Conservation (phyloP, 1,284 basidiomycete genomes). For the Ganoderma lingzhi region DNA sequence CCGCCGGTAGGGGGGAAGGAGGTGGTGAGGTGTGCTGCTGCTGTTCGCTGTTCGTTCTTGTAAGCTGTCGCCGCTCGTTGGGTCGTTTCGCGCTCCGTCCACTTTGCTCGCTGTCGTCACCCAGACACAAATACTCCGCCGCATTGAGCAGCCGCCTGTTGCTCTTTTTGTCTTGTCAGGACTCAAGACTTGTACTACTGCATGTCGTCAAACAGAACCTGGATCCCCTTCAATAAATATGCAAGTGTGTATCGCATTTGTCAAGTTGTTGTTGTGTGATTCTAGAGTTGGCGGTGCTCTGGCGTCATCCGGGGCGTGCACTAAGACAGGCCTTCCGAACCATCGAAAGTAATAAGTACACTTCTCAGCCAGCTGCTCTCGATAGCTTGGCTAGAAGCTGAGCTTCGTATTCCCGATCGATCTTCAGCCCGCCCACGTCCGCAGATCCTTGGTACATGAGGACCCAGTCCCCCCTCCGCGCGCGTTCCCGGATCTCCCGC, state of each 20-base stretch:
- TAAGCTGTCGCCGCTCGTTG: not conserved
- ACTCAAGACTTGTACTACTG: conserved; percentile 1
- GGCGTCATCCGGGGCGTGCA: too few species aligned
- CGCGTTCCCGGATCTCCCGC: conserved; percentile 13
- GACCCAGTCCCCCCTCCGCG: conserved; percentile 9
- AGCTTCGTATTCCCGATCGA: conserved; percentile 8
- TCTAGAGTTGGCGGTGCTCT: not conserved
- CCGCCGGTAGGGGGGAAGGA: not conserved
- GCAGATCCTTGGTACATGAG: conserved; percentile 17
- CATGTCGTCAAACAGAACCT: conserved; percentile 1
- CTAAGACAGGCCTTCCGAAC: too few species aligned
- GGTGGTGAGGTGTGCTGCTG: not conserved
- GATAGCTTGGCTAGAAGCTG: not conserved
- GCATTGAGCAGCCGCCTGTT: conserved; percentile 6
- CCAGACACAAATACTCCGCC: not conserved
- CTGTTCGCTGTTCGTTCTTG: not conserved
- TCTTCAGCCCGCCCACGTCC: conserved; percentile 3
- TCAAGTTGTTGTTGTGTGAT: not conserved
- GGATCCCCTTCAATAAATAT: conserved; percentile 1
- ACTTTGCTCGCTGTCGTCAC: conserved; percentile 5
- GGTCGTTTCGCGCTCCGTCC: not conserved
- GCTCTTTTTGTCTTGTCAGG: conserved; percentile 12
- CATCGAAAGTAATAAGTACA: too few species aligned
- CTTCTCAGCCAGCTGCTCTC: not conserved
- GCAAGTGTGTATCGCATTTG: not conserved